phyloP scores from a whole-genome alignment of 192 early-diverging fungal species.

The Backusella mclennaniae region DNA sequence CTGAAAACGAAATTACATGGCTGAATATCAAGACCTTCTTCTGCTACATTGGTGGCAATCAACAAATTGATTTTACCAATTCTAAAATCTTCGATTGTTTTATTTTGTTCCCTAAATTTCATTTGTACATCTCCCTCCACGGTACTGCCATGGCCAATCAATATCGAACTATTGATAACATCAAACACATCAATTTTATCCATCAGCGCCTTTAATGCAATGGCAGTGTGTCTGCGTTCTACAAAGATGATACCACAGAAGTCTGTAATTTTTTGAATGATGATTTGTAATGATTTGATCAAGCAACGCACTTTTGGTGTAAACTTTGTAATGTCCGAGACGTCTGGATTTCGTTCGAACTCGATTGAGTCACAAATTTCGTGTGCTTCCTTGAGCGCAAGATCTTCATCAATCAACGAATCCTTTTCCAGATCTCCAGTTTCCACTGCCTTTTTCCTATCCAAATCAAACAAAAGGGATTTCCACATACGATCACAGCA shows the following conservation, averaged over 20 bases:
- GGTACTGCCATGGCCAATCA: constrained; percentile 59
- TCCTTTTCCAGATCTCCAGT: neutral
- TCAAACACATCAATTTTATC: constrained; percentile 53
- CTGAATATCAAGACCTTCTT: constrained; percentile 94
- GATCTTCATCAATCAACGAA: constrained; percentile 16
- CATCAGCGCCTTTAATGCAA: constrained; percentile 53
- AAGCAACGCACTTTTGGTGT: constrained; percentile 74
- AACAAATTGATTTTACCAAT: constrained; percentile 70
- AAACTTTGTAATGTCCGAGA: constrained; percentile 31
- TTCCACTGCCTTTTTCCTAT: neutral
- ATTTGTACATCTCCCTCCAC: constrained; percentile 45
- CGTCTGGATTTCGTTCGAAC: constrained; percentile 29
- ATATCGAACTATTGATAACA: constrained; percentile 41
- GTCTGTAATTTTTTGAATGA: constrained; percentile 36
- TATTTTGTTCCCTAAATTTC: constrained; percentile 54
- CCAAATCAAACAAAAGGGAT: constrained; percentile 41
- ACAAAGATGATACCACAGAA: constrained; percentile 93
- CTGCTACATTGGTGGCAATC: constrained; percentile 90
- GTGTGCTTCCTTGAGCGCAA: constrained; percentile 17
- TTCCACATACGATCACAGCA: constrained; percentile 73
- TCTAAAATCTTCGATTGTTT: constrained; percentile 66
- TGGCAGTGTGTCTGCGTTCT: constrained; percentile 68
- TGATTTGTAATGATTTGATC: constrained; percentile 58
- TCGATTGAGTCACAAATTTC: constrained; percentile 15
- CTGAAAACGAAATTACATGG: constrained; percentile 86